Conservation (phyloP, 495 filamentous ascomycete species). For the Xylaria flabelliformis region DNA sequence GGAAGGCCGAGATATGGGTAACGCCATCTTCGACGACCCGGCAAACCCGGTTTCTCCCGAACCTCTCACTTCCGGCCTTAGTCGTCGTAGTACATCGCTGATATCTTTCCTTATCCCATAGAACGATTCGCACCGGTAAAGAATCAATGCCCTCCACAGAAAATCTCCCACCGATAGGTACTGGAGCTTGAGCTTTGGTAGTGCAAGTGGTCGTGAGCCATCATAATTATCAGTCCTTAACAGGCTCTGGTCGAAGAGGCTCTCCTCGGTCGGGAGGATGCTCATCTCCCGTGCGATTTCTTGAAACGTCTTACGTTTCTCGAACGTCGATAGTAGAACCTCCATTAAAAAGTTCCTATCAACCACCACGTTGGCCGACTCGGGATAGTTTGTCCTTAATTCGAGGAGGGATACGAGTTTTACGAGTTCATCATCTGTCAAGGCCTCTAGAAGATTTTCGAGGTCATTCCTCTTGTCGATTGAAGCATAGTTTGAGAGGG, state of each 20-base stretch:
- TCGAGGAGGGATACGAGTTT: conserved; percentile 74
- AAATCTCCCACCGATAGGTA: conserved; percentile 96
- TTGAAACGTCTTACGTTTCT: conserved; percentile 82
- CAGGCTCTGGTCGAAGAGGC: conserved; percentile 85
- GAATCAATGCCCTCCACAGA: conserved; percentile 87
- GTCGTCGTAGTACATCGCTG: conserved; percentile 76
- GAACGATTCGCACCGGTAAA: conserved; percentile 91
- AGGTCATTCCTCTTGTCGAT: conserved; percentile 82
- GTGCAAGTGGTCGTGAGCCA: conserved; percentile 84
- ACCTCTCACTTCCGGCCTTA: conserved; percentile 71
- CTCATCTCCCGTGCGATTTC: conserved; percentile 73
- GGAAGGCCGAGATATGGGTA: conserved; percentile 84
- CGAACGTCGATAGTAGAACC: conserved; percentile 75
- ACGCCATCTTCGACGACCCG: conserved; percentile 90
- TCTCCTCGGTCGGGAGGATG: conserved; percentile 81
- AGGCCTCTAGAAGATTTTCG: conserved; percentile 72
- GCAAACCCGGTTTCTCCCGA: conserved; percentile 73
- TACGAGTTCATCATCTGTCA: conserved; percentile 76
- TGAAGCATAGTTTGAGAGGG: conserved; percentile 89
- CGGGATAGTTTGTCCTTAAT: conserved; percentile 80
- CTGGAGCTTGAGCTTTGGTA: conserved; percentile 94
- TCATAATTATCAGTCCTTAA: conserved; percentile 88
- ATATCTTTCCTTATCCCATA: conserved; percentile 93
- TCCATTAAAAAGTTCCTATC: conserved; percentile 77
- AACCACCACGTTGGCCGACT: conserved; percentile 63